Conservation (phyloP, 2,329 filamentous ascomycete genomes). For the Pseudocercospora ulei region DNA sequence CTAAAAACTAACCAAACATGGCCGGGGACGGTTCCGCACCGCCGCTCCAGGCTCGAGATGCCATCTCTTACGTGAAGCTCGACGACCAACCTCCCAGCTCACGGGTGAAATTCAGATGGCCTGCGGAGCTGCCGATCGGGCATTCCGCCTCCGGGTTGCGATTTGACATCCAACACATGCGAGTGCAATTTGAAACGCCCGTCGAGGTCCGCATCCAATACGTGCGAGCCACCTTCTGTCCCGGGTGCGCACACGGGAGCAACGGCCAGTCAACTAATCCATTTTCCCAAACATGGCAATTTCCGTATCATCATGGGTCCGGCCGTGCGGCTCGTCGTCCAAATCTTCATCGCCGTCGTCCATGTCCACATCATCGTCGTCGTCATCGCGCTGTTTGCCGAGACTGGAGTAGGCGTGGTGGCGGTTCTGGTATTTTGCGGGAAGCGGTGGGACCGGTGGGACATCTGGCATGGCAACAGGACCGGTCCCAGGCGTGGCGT, state of each 20-base stretch:
- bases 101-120: conserved; percentile 24
- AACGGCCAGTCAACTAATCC: conserved; percentile 45
- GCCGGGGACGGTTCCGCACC: too few species aligned
- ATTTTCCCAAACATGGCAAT: conserved; percentile 93
- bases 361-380: conserved; percentile 44
- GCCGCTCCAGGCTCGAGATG: conserved; percentile 28
- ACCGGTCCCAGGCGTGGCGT: conserved; percentile 64
- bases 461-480: conserved; percentile 59
- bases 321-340: conserved; percentile 41
- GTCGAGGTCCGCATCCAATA: conserved; percentile 12
- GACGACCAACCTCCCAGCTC: conserved; percentile 22
- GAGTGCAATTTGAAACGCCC: conserved; percentile 21
- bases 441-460: conserved; percentile 79
- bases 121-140: conserved; percentile 31
- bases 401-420: conserved; percentile 25
- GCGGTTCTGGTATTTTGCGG: conserved; percentile 65
- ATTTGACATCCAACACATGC: conserved; percentile 7
- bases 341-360: conserved; percentile 44
- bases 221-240: conserved; percentile 10
- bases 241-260: conserved; percentile 8
- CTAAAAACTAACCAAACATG: too few species aligned
- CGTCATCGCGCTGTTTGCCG: conserved; percentile 33
- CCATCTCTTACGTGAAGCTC: conserved; percentile 34
- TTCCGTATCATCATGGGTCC: conserved; percentile 72
- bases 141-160: conserved; percentile 7